Base-by-base conservation (phyloP, 2,329 filamentous ascomycete genomes). In the Trichoderma polysporum region DNA sequence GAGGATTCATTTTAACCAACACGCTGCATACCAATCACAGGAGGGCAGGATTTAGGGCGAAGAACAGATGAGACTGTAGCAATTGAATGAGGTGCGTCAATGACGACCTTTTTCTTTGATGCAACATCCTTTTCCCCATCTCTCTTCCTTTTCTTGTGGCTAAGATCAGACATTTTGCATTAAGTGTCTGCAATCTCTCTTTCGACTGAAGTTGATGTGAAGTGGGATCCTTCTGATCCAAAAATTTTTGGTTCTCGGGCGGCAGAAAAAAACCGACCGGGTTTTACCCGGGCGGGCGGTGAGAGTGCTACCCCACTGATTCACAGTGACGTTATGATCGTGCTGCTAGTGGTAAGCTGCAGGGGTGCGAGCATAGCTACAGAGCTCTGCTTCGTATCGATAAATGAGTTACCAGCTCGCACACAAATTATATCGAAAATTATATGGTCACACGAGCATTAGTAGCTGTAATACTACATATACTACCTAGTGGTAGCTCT, bases 61-160 rank as follows among this genome's bases (percentile, higher is more conserved):
- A 82, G 76, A 15, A 86, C 73, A 2, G 84, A 80, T 35, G 82
- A 79, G 33, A 88, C 78, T 49, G 77, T 81, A 63, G 84, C 77
- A 37, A 75, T 78, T 27, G 78, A 69, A 56, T 78, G 72, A 17
- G 77, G 70, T n/a, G 77, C 74, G 71, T 83, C 78, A 47, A 85
- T 77, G 54, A 80, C 78, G n/a, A 84, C 81, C 76, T 86, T 87
- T 76, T 82, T 88, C 70, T 84, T 83, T 27, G 80, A 76, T 66
- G 81, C 81, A 1, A 76, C 74, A 2, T 75, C 72, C 45, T 76
- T 73, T 12, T 82, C 80, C 41, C 79, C 79, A 19, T 79, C 78
- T 68, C 84, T 80, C 77, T 88, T 88, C 66, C 86, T 80, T 76
- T 88, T 88, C 74, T 84, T 84, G 66, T 73, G 76, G 68, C 75